Conservation (phyloP, 805 yeast genomes). For the Martiniozyma abietophila region DNA sequence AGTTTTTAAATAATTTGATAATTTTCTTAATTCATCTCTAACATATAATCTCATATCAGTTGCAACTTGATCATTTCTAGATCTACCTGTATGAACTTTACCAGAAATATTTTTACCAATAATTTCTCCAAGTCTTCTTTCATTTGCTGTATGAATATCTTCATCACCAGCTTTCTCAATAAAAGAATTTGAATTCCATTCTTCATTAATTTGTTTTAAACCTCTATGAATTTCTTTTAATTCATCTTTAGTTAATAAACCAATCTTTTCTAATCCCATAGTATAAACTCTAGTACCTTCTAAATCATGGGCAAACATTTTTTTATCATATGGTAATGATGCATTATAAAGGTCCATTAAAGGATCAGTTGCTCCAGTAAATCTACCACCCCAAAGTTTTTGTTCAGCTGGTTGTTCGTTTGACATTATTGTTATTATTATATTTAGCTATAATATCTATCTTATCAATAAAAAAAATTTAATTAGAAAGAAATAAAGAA, state of each 20-base stretch:
- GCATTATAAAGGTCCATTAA: constrained; percentile 96
- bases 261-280: constrained; percentile 70
- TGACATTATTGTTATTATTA: constrained; percentile 18
- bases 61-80: constrained; percentile 97
- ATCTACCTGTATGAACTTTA: constrained; percentile 98
- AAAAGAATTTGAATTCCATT: constrained; percentile 69
- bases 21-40: constrained; percentile 62
- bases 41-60: constrained; percentile 97
- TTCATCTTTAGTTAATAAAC: constrained; percentile 65
- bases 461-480: background rate
- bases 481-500: constrained; percentile 1
- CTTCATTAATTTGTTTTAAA: constrained; percentile 55
- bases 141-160: constrained; percentile 98
- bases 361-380: constrained; percentile 95
- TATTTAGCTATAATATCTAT: background rate
- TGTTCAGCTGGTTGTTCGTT: constrained; percentile 46
- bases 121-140: constrained; percentile 92
- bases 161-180: constrained; percentile 85
- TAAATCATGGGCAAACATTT: constrained; percentile 89
- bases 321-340: constrained; percentile 89
- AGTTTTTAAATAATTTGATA: constrained; percentile 45
- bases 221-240: constrained; percentile 78
- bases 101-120: constrained; percentile 94
- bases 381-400: constrained; percentile 97
- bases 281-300: constrained; percentile 94